Base-by-base conservation (phyloP, 768 basidiomycete genomes). In the Astraeus odoratus region DNA sequence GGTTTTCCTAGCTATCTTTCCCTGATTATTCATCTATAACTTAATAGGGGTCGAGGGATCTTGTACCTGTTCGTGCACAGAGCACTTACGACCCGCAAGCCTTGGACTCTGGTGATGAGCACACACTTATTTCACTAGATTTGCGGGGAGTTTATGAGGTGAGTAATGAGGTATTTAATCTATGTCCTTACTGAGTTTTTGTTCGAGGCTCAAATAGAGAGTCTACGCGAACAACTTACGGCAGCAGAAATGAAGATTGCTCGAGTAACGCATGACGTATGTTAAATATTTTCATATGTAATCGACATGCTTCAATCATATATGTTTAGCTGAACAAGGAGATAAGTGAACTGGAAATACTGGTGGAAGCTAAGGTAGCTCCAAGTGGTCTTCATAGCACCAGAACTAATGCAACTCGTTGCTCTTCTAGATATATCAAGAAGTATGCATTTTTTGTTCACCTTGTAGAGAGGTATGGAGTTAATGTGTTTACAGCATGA, bases 311-410 rank as follows among this genome's bases (percentile, higher is more conserved):
- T 47, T 41, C 34, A n/a, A n/a, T n/a, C 35, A 50, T 15, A 27
- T 41, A 37, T 40, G 19, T 50, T 33, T 52, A 94, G 89, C 75
- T 93, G 48, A 85, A 89, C 65, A 87, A 91, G 56, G 92, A 97
- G 67, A 86, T 98, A 41, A 80, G 83, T 43, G 93, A 97, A 60
- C 74, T 97, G 16, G 95, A 98, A 64, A 76, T 83, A 30, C 72
- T 99, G 33, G 82, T 97, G n/a, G 95, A 99, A 61, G 77, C 88
- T 43, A 97, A 96, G 79, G 90, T 89, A 49, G 45, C 64, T 44
- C 13, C 12, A 35, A 20, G 22, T 40, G 3, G 3, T 42, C 4
- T 20, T 23, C 18, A 25, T 25, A 18, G 25, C 9, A 29, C 15
- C 19, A 20, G 12, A 8, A n/a, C 24, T 22, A 30, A 42, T n/a